phyloP scores from a whole-genome alignment of 176 grass and related monocot genomes.

The Thalia dealbata region DNA sequence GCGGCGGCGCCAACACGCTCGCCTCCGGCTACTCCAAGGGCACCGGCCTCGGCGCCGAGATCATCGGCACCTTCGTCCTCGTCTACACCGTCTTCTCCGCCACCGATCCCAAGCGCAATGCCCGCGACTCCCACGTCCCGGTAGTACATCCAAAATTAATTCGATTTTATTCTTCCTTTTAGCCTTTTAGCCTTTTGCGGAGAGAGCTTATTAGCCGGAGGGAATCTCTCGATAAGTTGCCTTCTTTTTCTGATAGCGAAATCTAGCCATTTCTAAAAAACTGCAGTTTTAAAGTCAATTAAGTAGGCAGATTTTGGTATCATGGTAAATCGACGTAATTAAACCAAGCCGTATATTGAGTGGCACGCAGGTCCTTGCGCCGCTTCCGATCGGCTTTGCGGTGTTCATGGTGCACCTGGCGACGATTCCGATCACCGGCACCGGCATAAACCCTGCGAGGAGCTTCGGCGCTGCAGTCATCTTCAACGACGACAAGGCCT shows the following conservation, averaged over 20 bases:
- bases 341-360: too few relatives aligned
- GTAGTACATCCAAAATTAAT: conserved; percentile 10
- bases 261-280: too few relatives aligned
- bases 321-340: too few relatives aligned
- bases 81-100: conserved; percentile 99
- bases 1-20: conserved; percentile 82
- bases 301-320: too few relatives aligned
- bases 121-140: conserved; percentile 92
- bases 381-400: conserved; percentile 88
- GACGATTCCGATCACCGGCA: conserved; percentile 88
- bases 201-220: too few relatives aligned
- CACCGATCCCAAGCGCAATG: conserved; percentile 96
- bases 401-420: conserved; percentile 98
- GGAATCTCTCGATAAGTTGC: too few relatives aligned
- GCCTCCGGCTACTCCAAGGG: conserved; percentile 54
- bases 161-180: too few relatives aligned
- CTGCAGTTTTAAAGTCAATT: too few relatives aligned
- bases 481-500: conserved; percentile 80
- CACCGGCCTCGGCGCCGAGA: conserved; percentile 65
- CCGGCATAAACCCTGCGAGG: conserved; percentile 89
- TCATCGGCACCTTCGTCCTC: conserved; percentile 91
- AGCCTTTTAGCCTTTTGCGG: too few relatives aligned
- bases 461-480: conserved; percentile 83
- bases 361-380: conserved; percentile 81
- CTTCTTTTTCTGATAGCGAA: too few relatives aligned